Conservation (phyloP, 768 basidiomycete species). For the Nevesoporus exiguus region DNA sequence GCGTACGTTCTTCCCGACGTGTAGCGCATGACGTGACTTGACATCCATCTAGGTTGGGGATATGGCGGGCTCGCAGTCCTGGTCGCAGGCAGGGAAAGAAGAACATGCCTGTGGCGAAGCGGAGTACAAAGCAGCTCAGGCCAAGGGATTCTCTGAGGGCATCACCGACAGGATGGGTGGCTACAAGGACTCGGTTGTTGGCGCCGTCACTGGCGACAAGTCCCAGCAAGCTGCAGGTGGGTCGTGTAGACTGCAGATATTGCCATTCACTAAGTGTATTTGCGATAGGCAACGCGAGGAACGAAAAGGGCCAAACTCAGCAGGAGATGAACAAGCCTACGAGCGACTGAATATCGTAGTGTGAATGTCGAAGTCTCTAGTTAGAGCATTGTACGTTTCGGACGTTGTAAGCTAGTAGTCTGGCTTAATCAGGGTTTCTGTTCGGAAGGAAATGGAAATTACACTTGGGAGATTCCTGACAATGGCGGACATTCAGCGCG, state of each 20-base stretch:
- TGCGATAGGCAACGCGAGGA: slow-evolving; percentile 44
- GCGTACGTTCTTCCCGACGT: slow-evolving; percentile 20
- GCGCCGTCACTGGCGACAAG: slow-evolving; percentile 55
- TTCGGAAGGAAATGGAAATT: not conserved
- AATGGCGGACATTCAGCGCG: too few species aligned
- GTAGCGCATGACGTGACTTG: not conserved
- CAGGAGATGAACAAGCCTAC: slow-evolving; percentile 49
- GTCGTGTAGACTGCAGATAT: not conserved
- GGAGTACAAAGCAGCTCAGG: slow-evolving; percentile 45
- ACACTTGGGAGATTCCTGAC: too few species aligned
- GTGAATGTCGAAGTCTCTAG: not conserved
- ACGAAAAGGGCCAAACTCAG: slow-evolving; percentile 54
- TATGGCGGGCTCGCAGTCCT: slow-evolving; percentile 39
- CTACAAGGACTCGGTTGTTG: slow-evolving; percentile 52
- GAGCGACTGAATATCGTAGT: not conserved
- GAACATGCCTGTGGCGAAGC: slow-evolving; percentile 49
- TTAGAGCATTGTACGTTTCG: not conserved
- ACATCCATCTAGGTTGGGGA: slow-evolving; percentile 37
- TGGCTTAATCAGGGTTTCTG: not conserved
- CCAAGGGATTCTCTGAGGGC: slow-evolving; percentile 51
- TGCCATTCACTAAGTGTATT: accelerated
- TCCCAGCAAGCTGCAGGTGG: slow-evolving; percentile 47
- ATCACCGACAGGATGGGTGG: slow-evolving; percentile 42
- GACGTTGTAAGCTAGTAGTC: not conserved
- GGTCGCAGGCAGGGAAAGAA: slow-evolving; percentile 45